Conservation (phyloP, 2,329 filamentous ascomycete genomes). For the Trichoderma sp. region DNA sequence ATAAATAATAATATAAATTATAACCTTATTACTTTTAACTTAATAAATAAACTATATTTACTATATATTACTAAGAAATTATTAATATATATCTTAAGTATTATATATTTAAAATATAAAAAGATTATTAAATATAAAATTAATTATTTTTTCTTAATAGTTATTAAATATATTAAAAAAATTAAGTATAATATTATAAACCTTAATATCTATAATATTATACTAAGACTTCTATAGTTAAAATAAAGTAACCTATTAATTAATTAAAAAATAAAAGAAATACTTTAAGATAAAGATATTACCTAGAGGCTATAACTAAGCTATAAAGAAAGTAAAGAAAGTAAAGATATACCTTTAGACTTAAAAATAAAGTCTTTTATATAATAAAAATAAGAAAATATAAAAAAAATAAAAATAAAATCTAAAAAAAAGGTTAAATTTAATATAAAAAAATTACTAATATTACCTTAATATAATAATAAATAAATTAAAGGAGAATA, state of each 20-base stretch:
- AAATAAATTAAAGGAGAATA: not conserved
- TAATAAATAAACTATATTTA: no score
- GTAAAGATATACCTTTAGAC: not conserved
- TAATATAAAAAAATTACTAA: not conserved
- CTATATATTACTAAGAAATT: no score
- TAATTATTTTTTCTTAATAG: not conserved
- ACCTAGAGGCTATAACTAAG: not conserved
- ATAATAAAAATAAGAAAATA: not conserved
- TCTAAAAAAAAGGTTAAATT: not conserved
- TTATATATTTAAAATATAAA: not conserved
- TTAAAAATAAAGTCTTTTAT: not conserved
- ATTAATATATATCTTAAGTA: not conserved
- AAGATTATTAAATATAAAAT: not conserved
- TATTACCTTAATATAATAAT: not conserved
- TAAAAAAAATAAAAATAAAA: not conserved
- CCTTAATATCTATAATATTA: not conserved
- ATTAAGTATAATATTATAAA: not conserved
- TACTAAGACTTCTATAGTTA: not conserved
- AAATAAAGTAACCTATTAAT: not conserved
- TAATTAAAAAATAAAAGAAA: not conserved
- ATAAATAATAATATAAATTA: not conserved
- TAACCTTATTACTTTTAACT: not conserved
- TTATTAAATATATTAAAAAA: not conserved
- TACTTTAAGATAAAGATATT: not conserved
- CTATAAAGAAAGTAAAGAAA: not conserved